Percentiles rank a stretch among this genome's conserved stretches.
These are phyloP conservation scores for Penicillium olsonii DNA, from an alignment of 2,329 filamentous ascomycete species.

Conservation along the genomic window DNA sequence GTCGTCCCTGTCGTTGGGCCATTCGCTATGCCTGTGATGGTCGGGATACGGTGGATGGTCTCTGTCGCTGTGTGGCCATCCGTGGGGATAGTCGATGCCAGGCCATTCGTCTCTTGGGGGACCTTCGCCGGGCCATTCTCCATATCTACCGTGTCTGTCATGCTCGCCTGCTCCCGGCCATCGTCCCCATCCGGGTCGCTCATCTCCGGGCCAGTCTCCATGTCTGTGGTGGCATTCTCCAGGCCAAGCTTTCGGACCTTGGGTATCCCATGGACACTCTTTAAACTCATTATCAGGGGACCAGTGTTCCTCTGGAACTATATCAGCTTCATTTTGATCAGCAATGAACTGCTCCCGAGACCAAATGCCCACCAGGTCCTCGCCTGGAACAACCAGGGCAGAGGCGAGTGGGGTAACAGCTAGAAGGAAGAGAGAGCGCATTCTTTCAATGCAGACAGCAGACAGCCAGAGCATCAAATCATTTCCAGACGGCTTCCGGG, in stretches of 20 bases:
- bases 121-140: not conserved
- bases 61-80: too few relatives aligned
- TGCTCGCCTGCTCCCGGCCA: not conserved
- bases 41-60: too few relatives aligned
- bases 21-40: too few relatives aligned
- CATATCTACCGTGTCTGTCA: not conserved
- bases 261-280: not conserved
- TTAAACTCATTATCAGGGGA: too few relatives aligned
- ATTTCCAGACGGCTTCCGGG: too few relatives aligned
- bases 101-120: not conserved
- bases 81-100: not conserved
- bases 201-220: not conserved
- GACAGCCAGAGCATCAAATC: too few relatives aligned
- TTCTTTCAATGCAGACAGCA: too few relatives aligned
- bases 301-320: not conserved
- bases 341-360: not conserved
- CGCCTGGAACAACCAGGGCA: conserved; percentile 16
- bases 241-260: not conserved
- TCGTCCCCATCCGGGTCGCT: not conserved
- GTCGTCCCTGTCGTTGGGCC: too few relatives aligned
- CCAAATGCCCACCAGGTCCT: conserved; percentile 3
- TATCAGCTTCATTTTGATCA: not conserved
- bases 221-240: not conserved
- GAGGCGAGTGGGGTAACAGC: conserved; percentile 5
- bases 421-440: conserved; percentile 6